Evolutionary conservation across 1,284 basidiomycete species (phyloP), one percentile per base, ranked within the genome.

Genomic region (Irpex lacteus): DNA sequence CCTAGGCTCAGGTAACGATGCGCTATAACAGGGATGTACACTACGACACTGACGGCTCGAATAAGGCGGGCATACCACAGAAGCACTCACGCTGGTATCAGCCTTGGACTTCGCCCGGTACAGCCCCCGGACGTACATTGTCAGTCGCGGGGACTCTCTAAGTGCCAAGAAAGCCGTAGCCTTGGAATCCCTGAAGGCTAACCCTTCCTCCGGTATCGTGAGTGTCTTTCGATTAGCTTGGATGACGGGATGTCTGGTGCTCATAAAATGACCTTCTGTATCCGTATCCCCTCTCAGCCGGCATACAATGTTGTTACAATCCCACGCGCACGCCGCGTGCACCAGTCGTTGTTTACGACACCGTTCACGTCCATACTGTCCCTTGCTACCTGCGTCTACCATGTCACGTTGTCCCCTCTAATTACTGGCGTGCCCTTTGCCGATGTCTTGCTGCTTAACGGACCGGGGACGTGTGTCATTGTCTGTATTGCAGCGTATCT

Each of bases 31-130:
- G 21, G 11, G 60, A 36, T 47, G 15, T 9, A 44, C 57, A 53
- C 38, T 59, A 44, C 19, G 59, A 66, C 65, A 60, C 26, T 26
- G 26, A 61, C 59, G 18, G 19, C 36, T 44, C 9, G 50, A 38
- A 32, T 32, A 69, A 96, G 97, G 98, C 36, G 98, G 98, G 0
- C 98, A 99, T 77, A 98, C 96, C 5, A 89, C 87, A 67, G 98
- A 99, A 81, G 90, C 92, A 65, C 77, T 97, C 60, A 80, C 84
- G 34, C 82, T 99, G 18, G 69, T 94, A n/a, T 89, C 89, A 2
- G 80, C 89, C 4, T 77, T 99, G 49, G 89, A 97, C 72, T 89
- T 90, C 63, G 71, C 80, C 15, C 87, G 91, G 56, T 98, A 97
- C 76, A 80, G 80, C 1, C 89, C 86, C 11, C 82, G 97, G 59